phyloP scores from a whole-genome alignment of 177 flowering plant species.

The Vitis hybrid region DNA sequence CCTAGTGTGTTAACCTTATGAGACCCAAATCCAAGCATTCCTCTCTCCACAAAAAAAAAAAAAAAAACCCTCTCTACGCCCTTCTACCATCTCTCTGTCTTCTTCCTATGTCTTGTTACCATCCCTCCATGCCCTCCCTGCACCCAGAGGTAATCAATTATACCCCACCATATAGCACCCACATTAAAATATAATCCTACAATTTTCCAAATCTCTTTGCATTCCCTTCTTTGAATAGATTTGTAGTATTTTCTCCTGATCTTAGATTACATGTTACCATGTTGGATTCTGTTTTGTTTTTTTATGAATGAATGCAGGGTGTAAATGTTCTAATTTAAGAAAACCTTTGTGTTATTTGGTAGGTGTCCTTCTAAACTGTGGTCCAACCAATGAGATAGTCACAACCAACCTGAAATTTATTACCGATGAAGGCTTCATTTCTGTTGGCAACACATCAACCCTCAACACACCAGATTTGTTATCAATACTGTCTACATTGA shows the following conservation, averaged over 20 bases:
- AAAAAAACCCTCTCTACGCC: not conserved
- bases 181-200: too few species aligned
- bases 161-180: not conserved
- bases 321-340: too few species aligned
- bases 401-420: constrained; percentile 39
- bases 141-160: constrained; percentile 42
- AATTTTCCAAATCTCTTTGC: too few species aligned
- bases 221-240: not conserved
- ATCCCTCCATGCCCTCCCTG: constrained; percentile 46
- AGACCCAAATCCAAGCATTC: constrained; percentile 5
- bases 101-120: constrained; percentile 62
- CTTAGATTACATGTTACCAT: too few species aligned
- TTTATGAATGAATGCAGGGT: not conserved
- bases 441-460: constrained; percentile 49
- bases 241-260: not conserved
- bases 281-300: not conserved
- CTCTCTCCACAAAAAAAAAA: constrained; percentile 9
- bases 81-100: constrained; percentile 31
- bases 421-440: constrained; percentile 57
- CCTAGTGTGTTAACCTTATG: not conserved
- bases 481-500: constrained; percentile 53
- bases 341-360: not conserved
- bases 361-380: constrained; percentile 67
- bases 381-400: constrained; percentile 27
- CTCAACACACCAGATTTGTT: constrained; percentile 33